phyloP scores from a whole-genome alignment of 768 basidiomycete species.

The Trametopsis cervina region DNA sequence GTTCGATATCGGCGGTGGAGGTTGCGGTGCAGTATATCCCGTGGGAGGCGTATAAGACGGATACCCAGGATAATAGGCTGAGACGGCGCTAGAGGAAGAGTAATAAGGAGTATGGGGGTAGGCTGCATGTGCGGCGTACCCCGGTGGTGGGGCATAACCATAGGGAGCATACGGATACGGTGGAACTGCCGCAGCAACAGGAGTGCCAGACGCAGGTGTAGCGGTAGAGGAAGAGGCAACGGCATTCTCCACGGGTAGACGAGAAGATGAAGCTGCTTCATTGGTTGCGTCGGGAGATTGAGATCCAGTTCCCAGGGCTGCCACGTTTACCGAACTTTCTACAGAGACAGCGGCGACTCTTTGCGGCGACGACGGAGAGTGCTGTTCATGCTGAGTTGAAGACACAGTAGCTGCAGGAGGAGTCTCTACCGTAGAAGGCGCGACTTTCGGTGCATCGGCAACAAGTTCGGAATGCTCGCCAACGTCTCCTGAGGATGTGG shows the following conservation, averaged over 20 bases:
- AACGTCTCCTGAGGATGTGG: not conserved
- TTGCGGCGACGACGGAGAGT: constrained; percentile 15
- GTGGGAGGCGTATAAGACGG: constrained; percentile 24
- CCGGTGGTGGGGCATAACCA: constrained; percentile 30
- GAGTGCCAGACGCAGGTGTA: constrained; percentile 4
- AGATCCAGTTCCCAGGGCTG: constrained; percentile 18
- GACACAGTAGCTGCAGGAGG: constrained; percentile 10
- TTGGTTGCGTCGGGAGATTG: constrained; percentile 1
- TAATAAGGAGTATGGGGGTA: constrained; percentile 71
- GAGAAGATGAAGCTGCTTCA: too few relatives aligned
- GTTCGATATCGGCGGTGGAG: constrained; percentile 18
- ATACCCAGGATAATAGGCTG: constrained; percentile 24
- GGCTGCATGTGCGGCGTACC: constrained; percentile 33
- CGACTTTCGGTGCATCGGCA: constrained; percentile 2
- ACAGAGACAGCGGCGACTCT: constrained; percentile 20
- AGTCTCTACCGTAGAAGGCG: not conserved
- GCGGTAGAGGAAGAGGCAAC: constrained; percentile 16
- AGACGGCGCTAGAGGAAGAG: constrained; percentile 34
- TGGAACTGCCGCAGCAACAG: not conserved
- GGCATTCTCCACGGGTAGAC: constrained; percentile 5
- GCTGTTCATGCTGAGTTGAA: constrained; percentile 11
- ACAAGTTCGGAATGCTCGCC: not conserved
- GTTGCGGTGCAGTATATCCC: constrained; percentile 27
- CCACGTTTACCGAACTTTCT: constrained; percentile 13
- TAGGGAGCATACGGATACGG: constrained; percentile 51